Conservation (phyloP, 2,329 filamentous ascomycete species). For the Tothia fuscella region DNA sequence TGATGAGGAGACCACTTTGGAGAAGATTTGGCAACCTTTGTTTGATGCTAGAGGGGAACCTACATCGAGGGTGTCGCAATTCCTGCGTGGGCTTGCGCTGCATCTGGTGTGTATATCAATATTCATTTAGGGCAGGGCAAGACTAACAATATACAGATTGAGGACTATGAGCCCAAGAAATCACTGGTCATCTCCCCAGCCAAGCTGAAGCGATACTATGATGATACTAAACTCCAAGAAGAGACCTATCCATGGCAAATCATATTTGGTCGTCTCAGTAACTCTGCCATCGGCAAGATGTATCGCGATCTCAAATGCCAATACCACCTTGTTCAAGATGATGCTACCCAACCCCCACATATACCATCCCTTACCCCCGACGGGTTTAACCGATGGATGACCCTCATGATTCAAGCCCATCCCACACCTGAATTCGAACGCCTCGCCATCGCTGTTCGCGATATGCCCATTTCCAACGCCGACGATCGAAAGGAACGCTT, state of each 20-base stretch:
- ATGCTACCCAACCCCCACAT: slow-evolving; percentile 28
- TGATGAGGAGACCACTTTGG: slow-evolving; percentile 46
- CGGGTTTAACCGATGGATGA: slow-evolving; percentile 51
- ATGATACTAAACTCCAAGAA: slow-evolving; percentile 47
- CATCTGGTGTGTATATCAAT: slow-evolving; percentile 49
- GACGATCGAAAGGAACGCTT: slow-evolving; percentile 57
- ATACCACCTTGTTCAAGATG: slow-evolving; percentile 36
- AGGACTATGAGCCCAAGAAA: slow-evolving; percentile 54
- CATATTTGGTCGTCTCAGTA: slow-evolving; percentile 26
- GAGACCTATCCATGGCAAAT: slow-evolving; percentile 60
- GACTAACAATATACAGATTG: slow-evolving; percentile 38
- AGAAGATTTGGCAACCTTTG: slow-evolving; percentile 64
- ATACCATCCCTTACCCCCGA: slow-evolving; percentile 35
- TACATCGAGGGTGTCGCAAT: slow-evolving; percentile 55
- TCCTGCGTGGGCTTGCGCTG: slow-evolving; percentile 60
- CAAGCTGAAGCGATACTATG: slow-evolving; percentile 66
- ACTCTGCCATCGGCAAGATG: slow-evolving; percentile 32
- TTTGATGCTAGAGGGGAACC: slow-evolving; percentile 58
- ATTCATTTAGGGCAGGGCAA: not conserved
- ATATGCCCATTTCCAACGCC: slow-evolving; percentile 58
- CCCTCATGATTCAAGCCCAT: slow-evolving; percentile 58
- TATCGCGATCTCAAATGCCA: slow-evolving; percentile 31
- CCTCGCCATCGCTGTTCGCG: slow-evolving; percentile 53
- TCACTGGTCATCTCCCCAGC: slow-evolving; percentile 62
- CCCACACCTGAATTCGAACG: slow-evolving; percentile 64